Base-by-base conservation (phyloP, 306 rosid genomes). In the Mimosa bimucronata region DNA sequence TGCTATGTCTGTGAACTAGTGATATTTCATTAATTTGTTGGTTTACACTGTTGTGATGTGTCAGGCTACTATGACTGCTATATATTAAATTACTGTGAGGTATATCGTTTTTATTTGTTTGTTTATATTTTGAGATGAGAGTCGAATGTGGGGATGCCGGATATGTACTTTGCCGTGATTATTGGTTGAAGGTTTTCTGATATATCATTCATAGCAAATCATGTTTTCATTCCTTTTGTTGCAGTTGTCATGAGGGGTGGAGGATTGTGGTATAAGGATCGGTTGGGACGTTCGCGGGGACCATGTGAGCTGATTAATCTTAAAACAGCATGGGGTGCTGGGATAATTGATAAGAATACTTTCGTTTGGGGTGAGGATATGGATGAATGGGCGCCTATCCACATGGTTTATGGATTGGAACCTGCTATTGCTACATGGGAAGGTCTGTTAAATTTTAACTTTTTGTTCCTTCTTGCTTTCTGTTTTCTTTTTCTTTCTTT, bases 301-400 rank as follows among this genome's bases (percentile, higher is more conserved):
- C 98, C 98, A 0, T 84, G 83, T 52, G 91, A 93, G 87, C 88
- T 95, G 76, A 86, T 91, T 75, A 76, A 85, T 0, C 97, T 95
- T 40, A 92, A 89, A 87, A 92, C 98, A 12, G 97, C 98, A 23
- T 95, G 98, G 98, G 89, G 97, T 73, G 96, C 74, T 87, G 98
- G 98, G 69, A 86, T 92, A 81, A 91, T 95, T 85, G 98, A 95
- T 82, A 92, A 90, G 80, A 81, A 95, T 82, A 95, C 98, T n/a
- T 92, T 95, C 86, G 88, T 95, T 77, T 95, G 98, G 98, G 97
- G 98, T 3, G 98, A 95, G 18, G 98, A 95, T 86, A 84, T 95
- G 98, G 98, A 95, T 83, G 98, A 92, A 86, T 95, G 92, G 91
- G 97, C 96, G 0, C 98, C 98, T 26, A 89, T 95, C 77, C 95